Percentiles rank a stretch among this genome's conserved stretches.
These are phyloP conservation scores for Penicillium olsonii DNA, from an alignment of 2,329 filamentous ascomycete species.

Conservation along the genomic window DNA sequence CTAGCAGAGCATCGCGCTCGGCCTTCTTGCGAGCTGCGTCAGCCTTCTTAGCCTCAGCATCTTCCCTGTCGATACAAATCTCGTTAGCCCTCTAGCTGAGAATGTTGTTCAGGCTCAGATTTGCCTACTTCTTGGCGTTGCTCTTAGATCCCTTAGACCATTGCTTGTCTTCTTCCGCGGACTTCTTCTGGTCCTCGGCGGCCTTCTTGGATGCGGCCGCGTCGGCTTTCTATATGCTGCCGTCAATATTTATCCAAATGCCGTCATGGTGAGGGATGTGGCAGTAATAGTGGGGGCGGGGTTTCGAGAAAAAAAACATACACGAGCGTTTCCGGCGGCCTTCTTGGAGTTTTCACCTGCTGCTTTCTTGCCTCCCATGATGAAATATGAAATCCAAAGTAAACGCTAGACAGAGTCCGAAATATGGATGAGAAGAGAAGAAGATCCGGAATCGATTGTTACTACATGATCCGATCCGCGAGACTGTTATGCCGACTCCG, in stretches of 20 bases:
- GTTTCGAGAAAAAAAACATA: slow-evolving; percentile 29
- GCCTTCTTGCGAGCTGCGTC: slow-evolving; percentile 87
- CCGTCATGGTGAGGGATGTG: slow-evolving; percentile 2
- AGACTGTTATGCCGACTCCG: slow-evolving; percentile 27
- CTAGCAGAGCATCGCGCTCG: slow-evolving; percentile 79
- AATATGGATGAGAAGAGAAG: slow-evolving; percentile 9
- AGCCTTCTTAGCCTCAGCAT: slow-evolving; percentile 79
- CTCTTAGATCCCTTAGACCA: slow-evolving; percentile 88
- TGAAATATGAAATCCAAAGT: slow-evolving; percentile 17
- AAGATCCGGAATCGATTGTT: slow-evolving; percentile 17
- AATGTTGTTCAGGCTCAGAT: not conserved
- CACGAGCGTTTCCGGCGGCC: slow-evolving; percentile 74
- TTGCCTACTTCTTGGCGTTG: slow-evolving; percentile 78
- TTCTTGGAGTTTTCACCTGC: slow-evolving; percentile 81
- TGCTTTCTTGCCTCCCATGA: slow-evolving; percentile 71
- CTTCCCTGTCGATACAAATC: slow-evolving; percentile 61
- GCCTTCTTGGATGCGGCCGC: slow-evolving; percentile 79
- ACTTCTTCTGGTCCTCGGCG: slow-evolving; percentile 65
- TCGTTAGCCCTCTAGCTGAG: not conserved
- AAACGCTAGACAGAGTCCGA: slow-evolving; percentile 5
- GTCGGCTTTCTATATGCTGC: slow-evolving; percentile 73
- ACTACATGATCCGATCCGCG: slow-evolving; percentile 25
- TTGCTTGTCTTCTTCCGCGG: slow-evolving; percentile 68
- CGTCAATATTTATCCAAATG: slow-evolving; percentile 16
- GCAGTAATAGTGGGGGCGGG: slow-evolving; percentile 29